Evolutionary conservation across 2,329 filamentous ascomycete genomes (phyloP).

Genomic region (Fusarium fracticaudum): DNA sequence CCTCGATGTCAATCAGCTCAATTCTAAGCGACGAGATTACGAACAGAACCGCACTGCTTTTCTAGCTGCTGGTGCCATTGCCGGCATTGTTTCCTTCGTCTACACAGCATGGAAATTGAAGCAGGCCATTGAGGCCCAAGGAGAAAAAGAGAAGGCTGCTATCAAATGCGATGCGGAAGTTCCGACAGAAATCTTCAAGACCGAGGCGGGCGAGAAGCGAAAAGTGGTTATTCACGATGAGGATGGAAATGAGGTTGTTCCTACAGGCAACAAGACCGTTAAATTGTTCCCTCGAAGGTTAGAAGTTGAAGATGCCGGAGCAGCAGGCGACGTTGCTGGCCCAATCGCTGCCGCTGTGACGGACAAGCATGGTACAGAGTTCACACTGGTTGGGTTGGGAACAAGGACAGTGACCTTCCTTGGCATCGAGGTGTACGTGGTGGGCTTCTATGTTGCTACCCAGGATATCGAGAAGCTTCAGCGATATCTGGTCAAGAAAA

Average conservation of each 20-base stretch:
- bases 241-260: conserved; percentile 78
- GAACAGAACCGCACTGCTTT: conserved; percentile 62
- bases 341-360: conserved; percentile 52
- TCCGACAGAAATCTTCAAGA: conserved; percentile 58
- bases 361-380: conserved; percentile 68
- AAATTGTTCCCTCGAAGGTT: conserved; percentile 81
- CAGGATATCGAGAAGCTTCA: conserved; percentile 85
- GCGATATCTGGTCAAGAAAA: conserved; percentile 75
- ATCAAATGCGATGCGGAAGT: conserved; percentile 53
- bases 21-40: conserved; percentile 58
- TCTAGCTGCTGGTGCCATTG: conserved; percentile 59
- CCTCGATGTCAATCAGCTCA: conserved; percentile 61
- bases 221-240: conserved; percentile 72
- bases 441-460: conserved; percentile 90
- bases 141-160: conserved; percentile 52
- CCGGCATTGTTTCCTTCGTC: conserved; percentile 59
- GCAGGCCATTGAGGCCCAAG: conserved; percentile 48
- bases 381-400: conserved; percentile 88
- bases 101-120: conserved; percentile 65
- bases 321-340: conserved; percentile 38
- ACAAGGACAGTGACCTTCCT: conserved; percentile 91
- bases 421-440: conserved; percentile 91
- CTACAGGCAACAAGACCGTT: conserved; percentile 83
- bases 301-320: conserved; percentile 60
- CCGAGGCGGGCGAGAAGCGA: conserved; percentile 60